phyloP scores from a whole-genome alignment of 345 rosid species.

The Citrus hindsii region DNA sequence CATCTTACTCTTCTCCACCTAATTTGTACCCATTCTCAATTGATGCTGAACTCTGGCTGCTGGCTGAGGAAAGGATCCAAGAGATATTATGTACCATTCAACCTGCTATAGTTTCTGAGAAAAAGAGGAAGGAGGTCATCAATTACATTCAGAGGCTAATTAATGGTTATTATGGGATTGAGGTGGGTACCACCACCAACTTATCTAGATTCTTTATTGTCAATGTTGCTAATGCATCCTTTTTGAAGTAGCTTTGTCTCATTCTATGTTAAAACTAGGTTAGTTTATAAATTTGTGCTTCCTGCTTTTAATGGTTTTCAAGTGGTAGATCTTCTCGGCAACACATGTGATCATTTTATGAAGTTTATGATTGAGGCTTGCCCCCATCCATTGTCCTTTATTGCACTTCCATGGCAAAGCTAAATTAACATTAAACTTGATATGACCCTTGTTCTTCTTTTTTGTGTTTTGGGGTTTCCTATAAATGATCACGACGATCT shows the following conservation, averaged over 20 bases:
- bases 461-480: neutral
- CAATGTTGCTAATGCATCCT: neutral
- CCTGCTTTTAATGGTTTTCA: neutral
- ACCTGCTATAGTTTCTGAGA: conserved; percentile 63
- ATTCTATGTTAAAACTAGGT: neutral
- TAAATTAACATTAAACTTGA: neutral
- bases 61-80: conserved; percentile 69
- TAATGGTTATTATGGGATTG: conserved; percentile 48
- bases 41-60: conserved; percentile 56
- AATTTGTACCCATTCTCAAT: conserved; percentile 33
- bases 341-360: neutral
- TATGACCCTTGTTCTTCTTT: neutral
- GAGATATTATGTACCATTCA: conserved; percentile 71
- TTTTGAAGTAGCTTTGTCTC: neutral
- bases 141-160: conserved; percentile 51
- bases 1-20: conserved; percentile 26
- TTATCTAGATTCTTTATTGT: conserved; percentile 2
- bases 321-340: neutral
- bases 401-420: neutral
- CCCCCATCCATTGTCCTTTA: neutral
- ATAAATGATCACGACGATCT: neutral
- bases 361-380: conserved; percentile 1
- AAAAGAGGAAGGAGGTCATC: conserved; percentile 58
- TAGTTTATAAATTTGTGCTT: neutral
- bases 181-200: conserved; percentile 43